Conservation (phyloP, 2,329 filamentous ascomycete genomes). For the Arthrobotrys sinensis region DNA sequence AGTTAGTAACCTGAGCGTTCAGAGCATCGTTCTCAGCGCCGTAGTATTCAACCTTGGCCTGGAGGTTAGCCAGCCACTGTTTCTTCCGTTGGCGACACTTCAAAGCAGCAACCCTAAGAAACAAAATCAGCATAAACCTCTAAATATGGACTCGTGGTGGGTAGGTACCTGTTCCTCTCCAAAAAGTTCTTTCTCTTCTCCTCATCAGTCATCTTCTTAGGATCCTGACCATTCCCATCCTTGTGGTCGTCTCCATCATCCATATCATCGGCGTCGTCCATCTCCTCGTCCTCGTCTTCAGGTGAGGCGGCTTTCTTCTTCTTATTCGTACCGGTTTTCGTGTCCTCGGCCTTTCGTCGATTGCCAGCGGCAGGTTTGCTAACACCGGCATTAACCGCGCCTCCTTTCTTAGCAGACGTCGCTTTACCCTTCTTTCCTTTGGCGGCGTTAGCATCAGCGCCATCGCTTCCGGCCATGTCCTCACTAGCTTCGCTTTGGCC, state of each 20-base stretch:
- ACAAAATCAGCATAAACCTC: slow-evolving; percentile 32
- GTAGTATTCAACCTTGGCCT: slow-evolving; percentile 94
- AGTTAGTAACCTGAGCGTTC: slow-evolving; percentile 83
- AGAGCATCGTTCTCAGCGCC: slow-evolving; percentile 91
- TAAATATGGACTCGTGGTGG: neutral
- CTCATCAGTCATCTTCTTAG: slow-evolving; percentile 93
- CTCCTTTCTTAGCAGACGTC: slow-evolving; percentile 48
- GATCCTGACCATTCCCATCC: slow-evolving; percentile 31
- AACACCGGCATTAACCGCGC: slow-evolving; percentile 33
- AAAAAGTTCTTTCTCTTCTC: slow-evolving; percentile 99
- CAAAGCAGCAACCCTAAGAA: slow-evolving; percentile 85
- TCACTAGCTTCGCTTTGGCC: slow-evolving; percentile 58
- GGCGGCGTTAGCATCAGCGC: slow-evolving; percentile 11
- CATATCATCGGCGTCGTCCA: slow-evolving; percentile 53
- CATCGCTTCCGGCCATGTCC: slow-evolving; percentile 52
- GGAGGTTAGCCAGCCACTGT: slow-evolving; percentile 96
- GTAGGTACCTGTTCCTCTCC: slow-evolving; percentile 88
- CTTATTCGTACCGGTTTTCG: slow-evolving; percentile 21
- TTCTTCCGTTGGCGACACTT: slow-evolving; percentile 99
- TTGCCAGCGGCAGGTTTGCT: slow-evolving; percentile 43
- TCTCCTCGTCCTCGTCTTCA: slow-evolving; percentile 56
- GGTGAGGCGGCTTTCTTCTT: slow-evolving; percentile 45
- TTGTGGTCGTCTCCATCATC: slow-evolving; percentile 38
- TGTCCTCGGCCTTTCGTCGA: slow-evolving; percentile 52
- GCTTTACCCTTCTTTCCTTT: slow-evolving; percentile 54